Percentiles rank a stretch among this genome's conserved stretches.
phyloP scores from a whole-genome alignment of 371 early-diverging fungal species.

The Apophysomyces sp. region DNA sequence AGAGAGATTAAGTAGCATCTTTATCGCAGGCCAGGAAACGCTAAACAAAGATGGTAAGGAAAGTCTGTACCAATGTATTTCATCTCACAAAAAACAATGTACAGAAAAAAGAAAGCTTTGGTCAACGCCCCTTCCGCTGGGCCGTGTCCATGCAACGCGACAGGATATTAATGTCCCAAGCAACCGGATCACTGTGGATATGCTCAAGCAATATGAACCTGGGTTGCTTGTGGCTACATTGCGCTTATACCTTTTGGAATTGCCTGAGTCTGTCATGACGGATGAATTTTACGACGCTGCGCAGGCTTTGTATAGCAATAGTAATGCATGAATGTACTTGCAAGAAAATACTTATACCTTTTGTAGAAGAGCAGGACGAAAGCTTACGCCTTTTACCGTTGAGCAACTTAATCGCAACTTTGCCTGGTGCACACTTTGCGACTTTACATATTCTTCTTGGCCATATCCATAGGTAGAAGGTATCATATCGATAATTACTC shows the following conservation, averaged over 20 bases:
- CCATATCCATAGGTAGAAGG: conserved; percentile 40
- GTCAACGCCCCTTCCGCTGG: conserved; percentile 61
- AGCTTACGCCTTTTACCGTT: conserved; percentile 43
- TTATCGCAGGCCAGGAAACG: conserved; percentile 7
- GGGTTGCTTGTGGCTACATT: conserved; percentile 63
- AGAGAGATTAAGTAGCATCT: not conserved
- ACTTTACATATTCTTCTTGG: conserved; percentile 49
- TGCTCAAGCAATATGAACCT: conserved; percentile 56
- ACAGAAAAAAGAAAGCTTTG: conserved; percentile 48
- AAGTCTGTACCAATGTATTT: not conserved
- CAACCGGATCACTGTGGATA: conserved; percentile 47
- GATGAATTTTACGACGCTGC: conserved; percentile 74
- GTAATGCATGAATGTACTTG: conserved; percentile 24
- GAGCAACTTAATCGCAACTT: conserved; percentile 57
- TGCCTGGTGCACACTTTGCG: conserved; percentile 54
- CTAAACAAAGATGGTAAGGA: conserved; percentile 8
- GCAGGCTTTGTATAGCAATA: conserved; percentile 59
- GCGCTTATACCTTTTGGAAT: conserved; percentile 67
- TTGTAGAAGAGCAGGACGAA: conserved; percentile 41
- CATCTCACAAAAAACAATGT: not conserved
- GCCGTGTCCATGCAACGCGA: conserved; percentile 64
- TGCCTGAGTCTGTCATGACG: conserved; percentile 69
- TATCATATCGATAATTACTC: not conserved
- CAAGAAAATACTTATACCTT: not conserved
- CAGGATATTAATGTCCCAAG: conserved; percentile 58